A percentile compares a stretch with the other conserved stretches of the same genome.
phyloP scores from a whole-genome alignment of 768 basidiomycete species.

The Suillus americanus region DNA sequence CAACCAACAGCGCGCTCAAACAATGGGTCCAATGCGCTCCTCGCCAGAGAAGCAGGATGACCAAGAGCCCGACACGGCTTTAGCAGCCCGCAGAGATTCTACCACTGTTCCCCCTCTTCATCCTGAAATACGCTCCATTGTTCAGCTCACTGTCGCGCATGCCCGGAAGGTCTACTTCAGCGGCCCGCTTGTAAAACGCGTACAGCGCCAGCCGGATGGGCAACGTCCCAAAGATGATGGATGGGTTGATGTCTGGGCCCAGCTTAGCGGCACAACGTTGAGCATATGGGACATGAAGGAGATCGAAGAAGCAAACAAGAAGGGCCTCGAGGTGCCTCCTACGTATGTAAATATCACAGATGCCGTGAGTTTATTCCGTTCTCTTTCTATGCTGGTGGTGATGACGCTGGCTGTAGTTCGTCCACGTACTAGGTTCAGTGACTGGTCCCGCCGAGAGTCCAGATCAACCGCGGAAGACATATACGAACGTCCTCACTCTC shows the following conservation, averaged over 20 bases:
- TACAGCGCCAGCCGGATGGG: constrained; percentile 80
- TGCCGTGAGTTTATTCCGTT: constrained; percentile 56
- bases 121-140: constrained; percentile 80
- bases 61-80: constrained; percentile 21
- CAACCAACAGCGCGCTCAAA: constrained; percentile 26
- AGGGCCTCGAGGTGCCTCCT: constrained; percentile 82
- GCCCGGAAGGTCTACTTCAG: constrained; percentile 87
- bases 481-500: constrained; percentile 80
- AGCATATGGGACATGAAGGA: constrained; percentile 92
- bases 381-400: constrained; percentile 11
- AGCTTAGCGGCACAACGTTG: constrained; percentile 85
- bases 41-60: constrained; percentile 12
- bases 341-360: constrained; percentile 87
- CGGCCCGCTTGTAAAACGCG: constrained; percentile 72
- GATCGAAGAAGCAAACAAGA: constrained; percentile 79
- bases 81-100: constrained; percentile 22
- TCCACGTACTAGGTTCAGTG: constrained; percentile 75
- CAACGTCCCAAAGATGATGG: constrained; percentile 73
- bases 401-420: constrained; percentile 48
- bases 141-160: constrained; percentile 71
- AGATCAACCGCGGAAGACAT: constrained; percentile 52
- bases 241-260: constrained; percentile 87
- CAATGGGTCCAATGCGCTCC: constrained; percentile 28
- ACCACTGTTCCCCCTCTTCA: constrained; percentile 52
- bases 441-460: constrained; percentile 59